phyloP scores from a whole-genome alignment of 208 protist genomes.

The Wallacemonas rigidus region DNA sequence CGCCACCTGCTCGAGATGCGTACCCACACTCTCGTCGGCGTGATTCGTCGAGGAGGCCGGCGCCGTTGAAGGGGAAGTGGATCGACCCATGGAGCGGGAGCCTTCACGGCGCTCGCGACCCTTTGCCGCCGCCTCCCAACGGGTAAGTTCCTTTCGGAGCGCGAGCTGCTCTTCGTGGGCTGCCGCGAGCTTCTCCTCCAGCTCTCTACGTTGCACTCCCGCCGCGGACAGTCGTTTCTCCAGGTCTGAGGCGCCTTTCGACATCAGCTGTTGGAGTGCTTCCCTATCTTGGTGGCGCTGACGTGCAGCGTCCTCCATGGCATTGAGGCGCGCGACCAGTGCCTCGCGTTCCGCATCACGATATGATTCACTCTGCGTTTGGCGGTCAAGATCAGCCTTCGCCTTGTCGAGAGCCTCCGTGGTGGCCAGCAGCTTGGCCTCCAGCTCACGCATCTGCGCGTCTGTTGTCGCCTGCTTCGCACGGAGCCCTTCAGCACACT shows the following conservation, averaged over 20 bases:
- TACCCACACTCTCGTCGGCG: not conserved
- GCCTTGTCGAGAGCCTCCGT: not conserved
- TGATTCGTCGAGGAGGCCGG: not conserved
- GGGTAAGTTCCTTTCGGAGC: not conserved
- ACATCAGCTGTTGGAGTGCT: not conserved
- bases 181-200: conserved; percentile 19
- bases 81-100: not conserved
- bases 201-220: not conserved
- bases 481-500: not conserved
- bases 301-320: not conserved
- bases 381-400: not conserved
- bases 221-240: conserved; percentile 14
- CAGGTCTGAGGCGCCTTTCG: conserved; percentile 1
- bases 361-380: not conserved
- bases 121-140: conserved; percentile 14
- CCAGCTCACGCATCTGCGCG: not conserved
- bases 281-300: conserved; percentile 5
- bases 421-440: not conserved
- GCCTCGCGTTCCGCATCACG: not conserved
- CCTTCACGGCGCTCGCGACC: conserved; percentile 1
- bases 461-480: not conserved
- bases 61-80: conserved; percentile 8
- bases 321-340: not conserved
- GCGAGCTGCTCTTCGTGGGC: conserved; percentile 20
- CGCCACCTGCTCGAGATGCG: conserved; percentile 1